phyloP scores from a whole-genome alignment of 164 flowering plant genomes.

The Chimonanthus praecox region DNA sequence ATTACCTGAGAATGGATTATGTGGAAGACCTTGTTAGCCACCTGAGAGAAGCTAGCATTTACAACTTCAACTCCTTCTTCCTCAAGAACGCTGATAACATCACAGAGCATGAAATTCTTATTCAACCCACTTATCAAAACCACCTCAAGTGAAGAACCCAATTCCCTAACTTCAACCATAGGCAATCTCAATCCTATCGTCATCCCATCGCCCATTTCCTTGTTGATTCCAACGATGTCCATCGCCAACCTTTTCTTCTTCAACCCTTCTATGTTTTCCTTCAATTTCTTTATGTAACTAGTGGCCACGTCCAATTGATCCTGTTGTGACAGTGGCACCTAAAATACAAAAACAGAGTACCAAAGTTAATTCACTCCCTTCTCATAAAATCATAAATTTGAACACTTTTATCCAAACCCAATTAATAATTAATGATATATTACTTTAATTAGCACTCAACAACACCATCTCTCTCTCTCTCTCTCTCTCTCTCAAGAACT shows the following conservation, averaged over 20 bases:
- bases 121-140: conserved; percentile 28
- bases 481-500: too few species aligned
- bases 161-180: conserved; percentile 36
- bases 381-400: neutral
- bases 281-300: conserved; percentile 28
- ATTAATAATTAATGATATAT: too few species aligned
- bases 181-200: conserved; percentile 17
- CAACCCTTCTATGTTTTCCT: conserved; percentile 28
- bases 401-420: neutral
- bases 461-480: neutral
- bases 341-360: neutral
- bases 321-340: conserved; percentile 32
- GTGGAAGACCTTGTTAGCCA: conserved; percentile 31
- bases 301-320: conserved; percentile 34
- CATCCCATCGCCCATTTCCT: conserved; percentile 1
- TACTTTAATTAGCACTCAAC: neutral
- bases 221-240: neutral
- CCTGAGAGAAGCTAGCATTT: conserved; percentile 26
- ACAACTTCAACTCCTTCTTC: conserved; percentile 52
- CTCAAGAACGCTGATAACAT: conserved; percentile 36
- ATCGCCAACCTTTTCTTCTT: conserved; percentile 25
- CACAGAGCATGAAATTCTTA: conserved; percentile 33
- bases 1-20: conserved; percentile 44
- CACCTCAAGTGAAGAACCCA: conserved; percentile 37
- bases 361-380: neutral